Conservation (phyloP, 768 basidiomycete species). For the Coprinellus aureogranulatus region DNA sequence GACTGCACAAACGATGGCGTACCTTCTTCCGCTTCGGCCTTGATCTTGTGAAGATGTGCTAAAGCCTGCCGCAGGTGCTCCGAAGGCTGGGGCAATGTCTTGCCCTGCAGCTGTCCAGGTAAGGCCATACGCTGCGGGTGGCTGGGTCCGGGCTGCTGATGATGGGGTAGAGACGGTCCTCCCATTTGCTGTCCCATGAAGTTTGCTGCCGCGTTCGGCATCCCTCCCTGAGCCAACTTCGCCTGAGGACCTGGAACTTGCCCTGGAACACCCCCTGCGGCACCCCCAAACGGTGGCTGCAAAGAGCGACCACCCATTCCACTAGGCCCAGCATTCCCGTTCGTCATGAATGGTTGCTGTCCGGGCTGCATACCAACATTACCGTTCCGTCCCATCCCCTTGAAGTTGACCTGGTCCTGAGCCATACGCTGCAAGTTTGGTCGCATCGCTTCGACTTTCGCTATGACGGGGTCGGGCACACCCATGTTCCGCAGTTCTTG, state of each 20-base stretch:
- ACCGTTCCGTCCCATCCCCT: conserved; percentile 12
- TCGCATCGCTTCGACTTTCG: conserved; percentile 57
- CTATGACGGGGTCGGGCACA: conserved; percentile 49
- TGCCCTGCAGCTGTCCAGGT: not conserved
- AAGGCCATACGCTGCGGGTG: not conserved
- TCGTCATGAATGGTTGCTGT: conserved; percentile 20
- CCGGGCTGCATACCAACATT: conserved; percentile 15
- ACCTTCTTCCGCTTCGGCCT: conserved; percentile 12
- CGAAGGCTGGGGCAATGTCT: no score
- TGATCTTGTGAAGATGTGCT: conserved; percentile 20
- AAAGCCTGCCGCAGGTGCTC: conserved; percentile 20
- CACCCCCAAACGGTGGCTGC: conserved; percentile 8
- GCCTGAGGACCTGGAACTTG: conserved; percentile 7
- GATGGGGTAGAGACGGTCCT: conserved; percentile 7
- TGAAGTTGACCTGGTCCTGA: conserved; percentile 38
- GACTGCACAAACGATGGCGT: no score
- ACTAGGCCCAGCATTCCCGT: conserved; percentile 8
- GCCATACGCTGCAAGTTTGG: conserved; percentile 39
- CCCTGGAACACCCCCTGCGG: not conserved
- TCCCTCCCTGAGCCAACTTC: not conserved
- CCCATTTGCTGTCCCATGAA: not conserved
- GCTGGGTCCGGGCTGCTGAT: conserved; percentile 8
- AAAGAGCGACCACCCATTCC: conserved; percentile 6
- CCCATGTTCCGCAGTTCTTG: conserved; percentile 53
- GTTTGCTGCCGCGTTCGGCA: not conserved